Evolutionary conservation across 768 basidiomycete species (phyloP), one percentile per base, ranked within the genome.

Genomic region (Heimioporus sp.): DNA sequence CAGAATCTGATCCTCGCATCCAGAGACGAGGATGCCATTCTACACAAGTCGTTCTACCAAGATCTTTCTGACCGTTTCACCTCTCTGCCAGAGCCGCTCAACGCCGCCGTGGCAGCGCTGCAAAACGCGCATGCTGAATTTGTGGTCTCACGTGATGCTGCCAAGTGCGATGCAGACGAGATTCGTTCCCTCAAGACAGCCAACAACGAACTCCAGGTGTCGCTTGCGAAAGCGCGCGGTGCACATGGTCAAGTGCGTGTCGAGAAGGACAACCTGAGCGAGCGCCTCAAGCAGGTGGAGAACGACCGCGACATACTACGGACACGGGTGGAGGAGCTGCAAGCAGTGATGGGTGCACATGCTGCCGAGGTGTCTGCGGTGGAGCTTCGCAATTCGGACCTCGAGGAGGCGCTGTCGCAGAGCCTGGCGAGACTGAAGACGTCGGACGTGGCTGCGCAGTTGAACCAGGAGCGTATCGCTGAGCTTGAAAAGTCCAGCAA

Each of bases 161-260:
- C 76, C 24, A 81, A 80, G 63, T 79, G 77, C 43, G 87, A 91
- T 59, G 65, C 84, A 28, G 87, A 90, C 10, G 88, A 92, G 48
- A 73, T 89, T 51, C 81, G 83, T 40, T 81, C 80, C 53, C 57
- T 81, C 38, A 70, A 69, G 52, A 52, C 59, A 1, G 60, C 74
- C 16, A 90, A 89, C 64, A 72, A 79, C 9, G 90, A 92, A 8
- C 75, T 82, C 44, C 88, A 90, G 61, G 72, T 83, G 32, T 86
- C 90, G 60, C 61, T 92, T 11, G 80, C 82, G 12, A 90, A 89
- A 69, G 86, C 90, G 45, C 85, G 88, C 48, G 81, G 83, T 19
- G 82, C 83, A 13, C 85, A 90, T 59, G 88, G 89, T 1, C 85
- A 88, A 62, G 79, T 87, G 6, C 82, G 87, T 15, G 88, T 88